A percentile compares a stretch with the other conserved stretches of the same genome.
Evolutionary conservation across 495 filamentous ascomycete genomes (phyloP).

Genomic region (Lasiosphaeria ovina): DNA sequence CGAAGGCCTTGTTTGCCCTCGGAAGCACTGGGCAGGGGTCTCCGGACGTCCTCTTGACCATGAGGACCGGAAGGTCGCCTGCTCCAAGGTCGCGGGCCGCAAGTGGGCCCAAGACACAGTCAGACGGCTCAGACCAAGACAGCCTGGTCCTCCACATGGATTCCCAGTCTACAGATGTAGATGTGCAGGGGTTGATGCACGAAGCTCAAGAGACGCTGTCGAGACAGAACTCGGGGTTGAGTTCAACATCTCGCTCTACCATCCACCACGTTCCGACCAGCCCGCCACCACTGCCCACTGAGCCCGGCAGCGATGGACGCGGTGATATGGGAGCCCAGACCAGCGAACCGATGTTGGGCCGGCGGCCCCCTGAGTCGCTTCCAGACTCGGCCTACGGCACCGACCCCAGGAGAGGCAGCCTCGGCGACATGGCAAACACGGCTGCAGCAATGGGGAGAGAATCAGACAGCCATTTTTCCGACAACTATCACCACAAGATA

Average conservation of each 20-base stretch:
- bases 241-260: slow-evolving; percentile 23
- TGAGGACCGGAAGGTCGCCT: background rate
- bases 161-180: slow-evolving; percentile 30
- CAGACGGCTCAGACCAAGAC: slow-evolving; percentile 17
- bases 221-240: slow-evolving; percentile 27
- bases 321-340: background rate
- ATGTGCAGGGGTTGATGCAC: slow-evolving; percentile 29
- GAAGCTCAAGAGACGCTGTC: slow-evolving; percentile 27
- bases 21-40: background rate
- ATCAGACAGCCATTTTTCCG: slow-evolving; percentile 2
- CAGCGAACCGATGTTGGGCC: background rate
- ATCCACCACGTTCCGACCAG: slow-evolving; percentile 32
- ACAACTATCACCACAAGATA: background rate
- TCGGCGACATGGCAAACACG: slow-evolving; percentile 15
- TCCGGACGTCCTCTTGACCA: background rate
- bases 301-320: slow-evolving; percentile 2
- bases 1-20: slow-evolving; percentile 12
- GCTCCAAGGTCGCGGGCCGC: background rate
- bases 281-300: slow-evolving; percentile 18
- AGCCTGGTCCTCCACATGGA: slow-evolving; percentile 32
- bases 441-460: background rate
- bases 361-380: slow-evolving; percentile 17
- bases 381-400: slow-evolving; percentile 30
- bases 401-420: slow-evolving; percentile 23
- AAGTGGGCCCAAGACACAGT: background rate